Evolutionary conservation across 345 rosid genomes (phyloP), one percentile per base, ranked within the genome.

Genomic region (Rhodamnia argentea): DNA sequence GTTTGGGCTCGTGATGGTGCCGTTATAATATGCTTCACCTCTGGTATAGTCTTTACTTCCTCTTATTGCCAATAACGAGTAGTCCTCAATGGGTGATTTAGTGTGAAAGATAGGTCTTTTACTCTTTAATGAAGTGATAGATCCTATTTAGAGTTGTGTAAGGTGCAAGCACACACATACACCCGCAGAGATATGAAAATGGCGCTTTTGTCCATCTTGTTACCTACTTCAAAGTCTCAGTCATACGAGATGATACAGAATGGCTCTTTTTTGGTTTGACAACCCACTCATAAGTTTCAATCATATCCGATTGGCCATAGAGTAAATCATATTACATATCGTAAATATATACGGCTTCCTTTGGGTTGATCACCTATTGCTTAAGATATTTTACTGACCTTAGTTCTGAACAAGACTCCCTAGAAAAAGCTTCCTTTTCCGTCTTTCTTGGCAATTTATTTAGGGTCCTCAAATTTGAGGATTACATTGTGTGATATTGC

Each of bases 1-100:
- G 55, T 89, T 13, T 96, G 94, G 96, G 96, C 97, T 76, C 93
- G 95, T n/a, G 90, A 93, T 86, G 95, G 92, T 32, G 95, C 96
- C 83, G 95, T 90, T 10, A 29, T 97, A 82, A 92, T 96, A 86
- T 97, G 98, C 91, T 97, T 97, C 88, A 97, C 96, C 87, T 95
- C 96, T 47, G 98, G 99, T 93, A 92, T 5, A 82, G 11, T 51
- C 75, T 62, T 62, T 62, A 15, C 75, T 62, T 29, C 27, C 54
- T 13, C 10, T 58, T 37, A 62, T 7, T 60, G 74, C 27, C n/a
- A 32, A 70, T 70, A 64, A 9, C 13, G 32, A 64, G 13, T 83
- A 86, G 27, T 62, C 52, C 26, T 52, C 57, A 27, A 74, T 64
- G 50, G 7, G 74, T 50, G 15, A 42, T 82, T 82, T 29, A 52